Base-by-base conservation (phyloP, 192 early-diverging fungal genomes). In the Coemansia sp. region DNA sequence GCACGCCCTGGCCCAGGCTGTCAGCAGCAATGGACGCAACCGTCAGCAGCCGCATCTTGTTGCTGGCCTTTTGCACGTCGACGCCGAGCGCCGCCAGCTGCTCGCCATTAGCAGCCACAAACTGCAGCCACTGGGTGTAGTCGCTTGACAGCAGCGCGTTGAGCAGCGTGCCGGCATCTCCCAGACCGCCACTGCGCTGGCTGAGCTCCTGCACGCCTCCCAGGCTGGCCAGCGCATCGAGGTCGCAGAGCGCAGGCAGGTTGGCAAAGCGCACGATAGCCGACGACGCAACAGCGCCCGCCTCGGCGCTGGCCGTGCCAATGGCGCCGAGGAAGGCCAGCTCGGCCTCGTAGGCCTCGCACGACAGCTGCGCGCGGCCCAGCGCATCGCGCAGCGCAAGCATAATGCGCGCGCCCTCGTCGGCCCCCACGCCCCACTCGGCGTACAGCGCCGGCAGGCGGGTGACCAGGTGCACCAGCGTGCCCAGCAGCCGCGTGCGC, bases 31-130 rank as follows among this genome's bases (percentile, higher is more conserved):
- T 73, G 24, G 88, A 87, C 2, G 93, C 91, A 49, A 98, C 75
- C 0, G 92, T 89, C 56, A 98, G 82, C 32, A 96, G 82, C 25
- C 94, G 88, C 76, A 98, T 94, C 86, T 98, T 98, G 63, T 77
- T 77, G 22, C 86, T 46, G 36, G 87, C 87, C 57, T 83, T 85
- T 45, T 89, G 89, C 45, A 70, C 60, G 24, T 75, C 70, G 24
- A 82, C 65, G 6, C 88, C 87, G 37, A 89, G 73, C 56, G 88
- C 77, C 31, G 67, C 69, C 25, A 95, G 40, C 39, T 87, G 67
- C 4, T 62, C 75, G 6, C 71, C 62, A 68, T 96, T 84, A 57
- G 70, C 79, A 15, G 70, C 76, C 1, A 86, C 76, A 74, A 90
- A 92, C 41, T 47, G 69, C 25, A 31, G 29, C 79, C 79, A 82